These are phyloP conservation scores for Scheffersomyces lignosus DNA, from an alignment of 805 yeast species.

Conservation along the genomic window DNA sequence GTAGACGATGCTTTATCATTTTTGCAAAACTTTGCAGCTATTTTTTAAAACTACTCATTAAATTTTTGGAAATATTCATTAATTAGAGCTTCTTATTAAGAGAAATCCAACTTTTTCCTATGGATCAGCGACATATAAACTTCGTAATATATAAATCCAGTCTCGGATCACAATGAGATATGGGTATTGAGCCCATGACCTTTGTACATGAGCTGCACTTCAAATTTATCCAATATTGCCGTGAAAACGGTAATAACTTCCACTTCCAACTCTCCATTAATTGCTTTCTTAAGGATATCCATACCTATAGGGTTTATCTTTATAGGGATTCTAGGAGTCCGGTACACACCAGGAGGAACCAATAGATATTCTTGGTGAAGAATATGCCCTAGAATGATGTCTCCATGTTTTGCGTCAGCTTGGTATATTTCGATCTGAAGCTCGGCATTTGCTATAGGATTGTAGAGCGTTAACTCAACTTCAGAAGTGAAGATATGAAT, in stretches of 20 bases:
- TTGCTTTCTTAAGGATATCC: constrained; percentile 48
- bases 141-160: too few relatives aligned
- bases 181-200: constrained; percentile 47
- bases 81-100: too few relatives aligned
- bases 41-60: too few relatives aligned
- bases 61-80: too few relatives aligned
- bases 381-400: constrained; percentile 46
- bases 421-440: constrained; percentile 40
- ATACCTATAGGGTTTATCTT: constrained; percentile 45
- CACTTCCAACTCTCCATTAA: constrained; percentile 51
- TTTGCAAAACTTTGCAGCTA: too few relatives aligned
- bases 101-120: too few relatives aligned
- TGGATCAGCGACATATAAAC: too few relatives aligned
- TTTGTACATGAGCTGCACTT: constrained; percentile 42
- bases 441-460: constrained; percentile 53
- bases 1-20: too few relatives aligned
- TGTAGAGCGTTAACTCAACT: constrained; percentile 52
- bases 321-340: constrained; percentile 51
- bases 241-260: constrained; percentile 46
- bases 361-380: constrained; percentile 38
- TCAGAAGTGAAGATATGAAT: constrained; percentile 58
- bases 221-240: constrained; percentile 39
- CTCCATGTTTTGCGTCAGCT: constrained; percentile 52
- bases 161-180: too few relatives aligned
- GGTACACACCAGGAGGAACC: constrained; percentile 54